phyloP scores from a whole-genome alignment of 1,139 yeast species.

The Pichia sp. region DNA sequence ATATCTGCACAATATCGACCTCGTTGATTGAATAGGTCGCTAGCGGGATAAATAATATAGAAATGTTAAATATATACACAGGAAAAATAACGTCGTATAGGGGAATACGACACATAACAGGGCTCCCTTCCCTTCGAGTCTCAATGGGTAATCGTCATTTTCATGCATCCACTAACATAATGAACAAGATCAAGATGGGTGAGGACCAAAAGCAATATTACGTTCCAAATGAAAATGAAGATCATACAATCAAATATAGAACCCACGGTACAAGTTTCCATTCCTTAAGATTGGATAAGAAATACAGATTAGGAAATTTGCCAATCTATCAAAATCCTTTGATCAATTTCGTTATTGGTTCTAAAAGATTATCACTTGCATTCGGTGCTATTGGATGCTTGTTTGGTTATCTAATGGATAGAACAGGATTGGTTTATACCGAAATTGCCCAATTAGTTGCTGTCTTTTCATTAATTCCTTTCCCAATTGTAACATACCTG shows the following conservation, averaged over 20 bases:
- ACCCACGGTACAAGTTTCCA: slow-evolving; percentile 30
- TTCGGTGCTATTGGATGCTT: slow-evolving; percentile 55
- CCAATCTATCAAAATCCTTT: slow-evolving; percentile 60
- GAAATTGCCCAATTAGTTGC: slow-evolving; percentile 47
- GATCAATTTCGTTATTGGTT: slow-evolving; percentile 51
- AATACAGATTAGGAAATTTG: slow-evolving; percentile 50
- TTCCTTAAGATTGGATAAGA: slow-evolving; percentile 29
- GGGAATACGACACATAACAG: neutral
- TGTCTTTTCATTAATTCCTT: slow-evolving; percentile 44
- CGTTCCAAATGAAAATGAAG: slow-evolving; percentile 25
- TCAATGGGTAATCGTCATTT: neutral
- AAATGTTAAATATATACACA: neutral
- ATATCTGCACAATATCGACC: too few species aligned
- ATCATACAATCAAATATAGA: slow-evolving; percentile 25
- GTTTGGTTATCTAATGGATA: slow-evolving; percentile 53
- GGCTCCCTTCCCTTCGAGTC: neutral
- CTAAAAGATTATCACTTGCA: slow-evolving; percentile 53
- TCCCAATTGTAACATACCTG: slow-evolving; percentile 50
- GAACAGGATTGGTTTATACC: slow-evolving; percentile 57
- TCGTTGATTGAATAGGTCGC: too few species aligned
- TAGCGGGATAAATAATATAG: neutral
- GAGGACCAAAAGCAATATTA: slow-evolving; percentile 29
- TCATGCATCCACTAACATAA: neutral
- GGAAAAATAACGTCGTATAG: neutral
- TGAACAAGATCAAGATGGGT: slow-evolving; percentile 27